These are phyloP conservation scores for Rhipidocladum racemiflorum DNA, from an alignment of 176 grass and related monocot species.

Conservation along the genomic window DNA sequence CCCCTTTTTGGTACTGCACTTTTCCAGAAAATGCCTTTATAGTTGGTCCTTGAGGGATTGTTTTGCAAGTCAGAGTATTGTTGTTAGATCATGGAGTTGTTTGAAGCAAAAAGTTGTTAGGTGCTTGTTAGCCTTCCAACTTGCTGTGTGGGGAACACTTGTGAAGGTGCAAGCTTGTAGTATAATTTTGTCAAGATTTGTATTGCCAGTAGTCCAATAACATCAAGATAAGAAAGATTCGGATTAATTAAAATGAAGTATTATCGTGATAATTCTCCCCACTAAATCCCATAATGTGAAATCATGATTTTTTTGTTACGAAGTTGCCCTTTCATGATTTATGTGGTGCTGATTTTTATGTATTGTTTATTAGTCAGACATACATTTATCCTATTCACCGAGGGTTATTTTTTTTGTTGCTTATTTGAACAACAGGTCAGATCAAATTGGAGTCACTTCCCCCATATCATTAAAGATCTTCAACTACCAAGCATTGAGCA, in stretches of 20 bases:
- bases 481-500: conserved; percentile 56
- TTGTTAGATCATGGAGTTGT: not conserved
- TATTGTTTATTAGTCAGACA: not conserved
- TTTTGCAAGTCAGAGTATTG: conserved; percentile 1
- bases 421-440: conserved; percentile 66
- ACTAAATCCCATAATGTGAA: not conserved
- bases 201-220: not conserved
- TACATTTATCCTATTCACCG: conserved; percentile 3
- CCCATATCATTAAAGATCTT: conserved; percentile 61
- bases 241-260: not conserved
- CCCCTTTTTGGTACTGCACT: not conserved
- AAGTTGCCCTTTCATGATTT: not conserved
- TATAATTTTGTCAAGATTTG: conserved; percentile 2
- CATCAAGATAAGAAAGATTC: not conserved
- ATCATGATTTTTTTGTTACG: not conserved
- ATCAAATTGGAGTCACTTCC: conserved; percentile 76
- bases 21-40: not conserved
- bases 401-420: conserved; percentile 30
- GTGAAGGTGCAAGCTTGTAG: not conserved
- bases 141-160: not conserved
- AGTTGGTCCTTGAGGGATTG: not conserved
- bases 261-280: not conserved
- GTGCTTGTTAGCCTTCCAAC: not conserved
- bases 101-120: not conserved
- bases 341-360: not conserved